Percentiles rank a stretch among this genome's conserved stretches.
Evolutionary conservation across 371 early-diverging fungal genomes (phyloP).

Genomic region (Mucor saturninus): DNA sequence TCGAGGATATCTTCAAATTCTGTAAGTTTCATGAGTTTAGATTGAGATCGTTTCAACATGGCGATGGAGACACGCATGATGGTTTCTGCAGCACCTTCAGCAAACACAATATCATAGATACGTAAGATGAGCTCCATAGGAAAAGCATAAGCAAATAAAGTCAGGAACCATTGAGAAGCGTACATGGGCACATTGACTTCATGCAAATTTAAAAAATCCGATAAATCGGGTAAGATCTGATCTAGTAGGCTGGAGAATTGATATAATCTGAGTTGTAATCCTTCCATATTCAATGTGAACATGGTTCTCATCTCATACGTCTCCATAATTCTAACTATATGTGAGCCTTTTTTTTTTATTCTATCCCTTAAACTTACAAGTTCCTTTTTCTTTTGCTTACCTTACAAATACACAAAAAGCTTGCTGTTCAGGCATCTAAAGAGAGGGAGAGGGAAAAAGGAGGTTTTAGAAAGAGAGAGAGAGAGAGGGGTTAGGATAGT

Average conservation of each 20-base stretch:
- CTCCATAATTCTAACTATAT: slow-evolving; percentile 75
- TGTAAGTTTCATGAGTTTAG: slow-evolving; percentile 70
- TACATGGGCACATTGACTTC: slow-evolving; percentile 90
- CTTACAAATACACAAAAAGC: slow-evolving; percentile 90
- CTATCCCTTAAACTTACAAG: no score
- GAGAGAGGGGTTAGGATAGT: slow-evolving; percentile 5
- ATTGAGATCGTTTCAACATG: slow-evolving; percentile 78
- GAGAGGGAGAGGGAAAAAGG: neutral
- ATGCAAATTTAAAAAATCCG: slow-evolving; percentile 73
- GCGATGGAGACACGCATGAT: slow-evolving; percentile 91
- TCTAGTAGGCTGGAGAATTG: slow-evolving; percentile 85
- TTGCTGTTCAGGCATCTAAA: slow-evolving; percentile 86
- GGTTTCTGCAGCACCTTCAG: slow-evolving; percentile 87
- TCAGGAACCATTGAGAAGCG: slow-evolving; percentile 93
- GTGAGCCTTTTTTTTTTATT: slow-evolving; percentile 44
- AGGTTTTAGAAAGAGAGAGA: slow-evolving; percentile 4
- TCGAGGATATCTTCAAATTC: slow-evolving; percentile 89
- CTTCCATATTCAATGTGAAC: slow-evolving; percentile 88
- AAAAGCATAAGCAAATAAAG: slow-evolving; percentile 87
- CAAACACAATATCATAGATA: slow-evolving; percentile 86
- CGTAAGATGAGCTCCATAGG: slow-evolving; percentile 80
- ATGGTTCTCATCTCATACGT: slow-evolving; percentile 83
- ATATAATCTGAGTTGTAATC: slow-evolving; percentile 81
- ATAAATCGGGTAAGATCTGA: slow-evolving; percentile 79
- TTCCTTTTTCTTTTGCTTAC: slow-evolving; percentile 1